Conservation (phyloP, 1,284 basidiomycete genomes). For the Pyrrhoderma lamaoense region DNA sequence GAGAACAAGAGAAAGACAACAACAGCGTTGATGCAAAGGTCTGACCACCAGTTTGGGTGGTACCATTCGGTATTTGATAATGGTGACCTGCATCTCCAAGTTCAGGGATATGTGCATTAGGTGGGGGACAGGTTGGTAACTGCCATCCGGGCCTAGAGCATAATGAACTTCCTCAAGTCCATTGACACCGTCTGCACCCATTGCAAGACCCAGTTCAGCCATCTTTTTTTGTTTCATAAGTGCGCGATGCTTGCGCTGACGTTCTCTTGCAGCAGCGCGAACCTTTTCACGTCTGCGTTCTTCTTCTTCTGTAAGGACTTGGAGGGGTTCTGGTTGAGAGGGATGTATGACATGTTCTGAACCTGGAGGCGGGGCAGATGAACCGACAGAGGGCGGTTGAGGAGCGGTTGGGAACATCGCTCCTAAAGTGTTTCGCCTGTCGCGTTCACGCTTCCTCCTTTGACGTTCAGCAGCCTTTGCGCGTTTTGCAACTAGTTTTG, state of each 20-base stretch:
- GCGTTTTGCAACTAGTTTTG: constrained; percentile 40
- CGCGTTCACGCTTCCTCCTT: constrained; percentile 68
- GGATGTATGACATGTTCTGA: not conserved
- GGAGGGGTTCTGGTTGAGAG: constrained; percentile 2
- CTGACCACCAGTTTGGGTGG: constrained; percentile 45
- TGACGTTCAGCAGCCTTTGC: constrained; percentile 78
- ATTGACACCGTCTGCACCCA: constrained; percentile 46
- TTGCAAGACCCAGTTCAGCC: constrained; percentile 67
- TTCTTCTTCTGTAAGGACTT: constrained; percentile 40
- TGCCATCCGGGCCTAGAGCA: constrained; percentile 47
- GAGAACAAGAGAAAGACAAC: constrained; percentile 63
- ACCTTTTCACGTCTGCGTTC: constrained; percentile 56
- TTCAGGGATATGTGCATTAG: constrained; percentile 26
- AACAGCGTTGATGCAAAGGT: constrained; percentile 67
- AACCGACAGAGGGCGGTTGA: not conserved
- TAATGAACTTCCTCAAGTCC: constrained; percentile 57
- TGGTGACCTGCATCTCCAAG: not conserved
- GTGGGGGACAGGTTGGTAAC: constrained; percentile 49
- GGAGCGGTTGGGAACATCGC: constrained; percentile 20
- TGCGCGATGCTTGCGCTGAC: constrained; percentile 71
- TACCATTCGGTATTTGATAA: constrained; percentile 31
- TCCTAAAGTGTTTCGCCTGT: constrained; percentile 32
- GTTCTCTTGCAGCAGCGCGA: constrained; percentile 62
- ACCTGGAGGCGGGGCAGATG: constrained; percentile 10
- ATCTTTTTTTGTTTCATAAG: constrained; percentile 70